Base-by-base conservation (phyloP, 2,329 filamentous ascomycete genomes). In the Apiospora kogelbergensis region DNA sequence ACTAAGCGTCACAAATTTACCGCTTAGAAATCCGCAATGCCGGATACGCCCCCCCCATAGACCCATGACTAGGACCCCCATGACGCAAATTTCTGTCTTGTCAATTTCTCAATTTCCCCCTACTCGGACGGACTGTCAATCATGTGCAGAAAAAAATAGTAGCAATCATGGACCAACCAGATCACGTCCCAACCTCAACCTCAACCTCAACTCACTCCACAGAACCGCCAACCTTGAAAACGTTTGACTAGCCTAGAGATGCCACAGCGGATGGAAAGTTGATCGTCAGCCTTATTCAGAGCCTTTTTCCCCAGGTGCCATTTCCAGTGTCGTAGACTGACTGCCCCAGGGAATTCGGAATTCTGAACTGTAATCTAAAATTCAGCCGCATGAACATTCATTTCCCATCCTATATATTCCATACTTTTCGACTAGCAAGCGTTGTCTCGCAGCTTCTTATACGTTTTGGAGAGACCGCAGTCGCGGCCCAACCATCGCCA, bases 41-140 rank as follows among this genome's bases (percentile, higher is more conserved):
- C 63, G 63, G 37, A 65, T 41, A 65, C 63, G 63, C 22, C 48
- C 48, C 48, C 26, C 40, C 33, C 33, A 33, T 7, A 33, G 33
- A 33, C 33, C 40, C 40, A 42, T 42, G 11, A 11, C 9, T 40
- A 40, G 37, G 33, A 9, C 7, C 37, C 63, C 63, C 63, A 65
- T 65, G 63, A 65, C 63, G 63, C 63, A 65, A 65, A 65, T 65
- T 65, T 65, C 37, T 26, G 63, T 44, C 63, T 57, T 15, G 30
- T n/a, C 40, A 42, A 3, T 57, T 33, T 37, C 30, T 20, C 20
- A 17, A 26, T 60, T 60, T 17, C 53, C 53, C 53, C 3, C 26
- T 1, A 37, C 30, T 13, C 17, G 15, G 53, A 60, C 26, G 15
- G 33, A 33, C 30, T 60, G 53, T 3, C 3, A 26, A n/a, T n/a